These are phyloP conservation scores for Lactarius indigo DNA, from an alignment of 768 basidiomycete genomes.

Conservation along the genomic window DNA sequence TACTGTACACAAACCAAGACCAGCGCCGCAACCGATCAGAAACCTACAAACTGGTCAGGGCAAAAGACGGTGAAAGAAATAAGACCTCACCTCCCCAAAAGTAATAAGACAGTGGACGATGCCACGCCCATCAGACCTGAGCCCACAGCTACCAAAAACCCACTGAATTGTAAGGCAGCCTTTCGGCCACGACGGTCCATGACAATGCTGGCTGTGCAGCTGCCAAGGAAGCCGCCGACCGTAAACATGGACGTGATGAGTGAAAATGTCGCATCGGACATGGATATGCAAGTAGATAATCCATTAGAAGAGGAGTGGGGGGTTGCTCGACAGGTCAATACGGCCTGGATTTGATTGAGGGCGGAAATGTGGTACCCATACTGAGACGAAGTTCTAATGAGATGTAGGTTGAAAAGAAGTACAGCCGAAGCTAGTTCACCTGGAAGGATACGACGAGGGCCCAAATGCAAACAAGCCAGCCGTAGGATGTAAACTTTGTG, in stretches of 20 bases:
- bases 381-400: conserved; percentile 34
- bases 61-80: not conserved
- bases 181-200: conserved; percentile 73
- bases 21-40: conserved; percentile 66
- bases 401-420: not conserved
- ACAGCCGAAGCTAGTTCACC: conserved; percentile 27
- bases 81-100: conserved; percentile 56
- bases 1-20: conserved; percentile 71
- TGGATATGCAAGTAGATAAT: conserved; percentile 73
- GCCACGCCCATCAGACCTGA: conserved; percentile 65
- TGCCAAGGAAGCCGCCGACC: conserved; percentile 80
- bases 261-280: conserved; percentile 76
- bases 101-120: conserved; percentile 49
- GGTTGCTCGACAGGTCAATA: conserved; percentile 62
- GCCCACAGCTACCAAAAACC: conserved; percentile 54
- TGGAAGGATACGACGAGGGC: conserved; percentile 59
- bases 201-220: conserved; percentile 58
- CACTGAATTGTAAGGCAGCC: conserved; percentile 58
- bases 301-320: conserved; percentile 31
- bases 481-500: conserved; percentile 50
- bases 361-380: conserved; percentile 94
- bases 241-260: conserved; percentile 84
- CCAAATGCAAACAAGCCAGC: conserved; percentile 67
- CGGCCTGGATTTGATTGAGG: conserved; percentile 82
- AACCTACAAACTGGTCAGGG: conserved; percentile 39